phyloP scores from a whole-genome alignment of 1,139 yeast species.

The Scheffersomyces parashehatae region DNA sequence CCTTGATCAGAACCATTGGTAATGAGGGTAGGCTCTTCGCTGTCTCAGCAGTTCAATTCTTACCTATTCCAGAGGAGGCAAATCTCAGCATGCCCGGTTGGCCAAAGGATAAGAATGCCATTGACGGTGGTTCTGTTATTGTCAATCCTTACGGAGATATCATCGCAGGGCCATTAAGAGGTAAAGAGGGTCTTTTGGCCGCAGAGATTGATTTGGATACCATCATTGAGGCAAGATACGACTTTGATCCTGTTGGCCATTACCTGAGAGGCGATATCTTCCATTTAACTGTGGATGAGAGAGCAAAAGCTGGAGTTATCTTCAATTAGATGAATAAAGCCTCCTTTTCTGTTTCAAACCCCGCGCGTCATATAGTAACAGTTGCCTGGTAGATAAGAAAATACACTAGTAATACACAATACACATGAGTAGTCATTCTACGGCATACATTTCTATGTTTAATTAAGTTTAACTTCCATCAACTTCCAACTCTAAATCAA shows the following conservation, averaged over 20 bases:
- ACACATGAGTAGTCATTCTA: too few relatives aligned
- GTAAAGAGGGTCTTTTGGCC: constrained; percentile 33
- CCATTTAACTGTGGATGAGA: constrained; percentile 33
- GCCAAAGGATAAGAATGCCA: constrained; percentile 25
- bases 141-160: constrained; percentile 39
- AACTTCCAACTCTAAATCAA: too few relatives aligned
- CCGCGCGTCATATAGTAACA: too few relatives aligned
- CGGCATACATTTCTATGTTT: too few relatives aligned
- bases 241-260: constrained; percentile 39
- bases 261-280: constrained; percentile 40
- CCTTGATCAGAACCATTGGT: constrained; percentile 33
- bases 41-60: constrained; percentile 32
- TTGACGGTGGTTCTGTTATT: constrained; percentile 39
- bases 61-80: constrained; percentile 15
- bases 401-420: too few relatives aligned
- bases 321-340: constrained; percentile 1
- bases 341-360: too few relatives aligned
- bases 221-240: constrained; percentile 34
- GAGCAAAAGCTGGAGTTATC: not conserved
- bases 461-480: too few relatives aligned
- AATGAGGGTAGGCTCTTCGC: constrained; percentile 33
- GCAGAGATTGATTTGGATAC: constrained; percentile 35
- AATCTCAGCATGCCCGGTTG: constrained; percentile 13
- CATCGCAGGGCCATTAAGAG: constrained; percentile 39
- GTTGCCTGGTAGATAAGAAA: too few relatives aligned